phyloP scores from a whole-genome alignment of 257 asterid species.

The Leonotis leonurus region DNA sequence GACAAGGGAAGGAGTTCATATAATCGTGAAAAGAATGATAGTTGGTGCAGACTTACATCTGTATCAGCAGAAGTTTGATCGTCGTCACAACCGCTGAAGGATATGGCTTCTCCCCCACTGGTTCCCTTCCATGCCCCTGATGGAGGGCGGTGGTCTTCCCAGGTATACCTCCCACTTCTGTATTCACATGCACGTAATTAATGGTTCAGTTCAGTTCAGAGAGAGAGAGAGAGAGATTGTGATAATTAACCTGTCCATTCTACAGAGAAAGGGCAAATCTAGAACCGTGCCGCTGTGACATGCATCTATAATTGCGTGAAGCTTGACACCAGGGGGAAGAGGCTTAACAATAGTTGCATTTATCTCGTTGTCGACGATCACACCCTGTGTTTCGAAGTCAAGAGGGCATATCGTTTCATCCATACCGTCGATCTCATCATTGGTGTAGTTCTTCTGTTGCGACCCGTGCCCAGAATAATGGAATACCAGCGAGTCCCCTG shows the following conservation, averaged over 20 bases:
- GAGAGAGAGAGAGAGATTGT: background rate
- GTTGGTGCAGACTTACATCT: slow-evolving; percentile 29
- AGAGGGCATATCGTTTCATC: slow-evolving; percentile 92
- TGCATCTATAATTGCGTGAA: slow-evolving; percentile 88
- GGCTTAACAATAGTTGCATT: slow-evolving; percentile 75
- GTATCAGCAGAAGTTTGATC: slow-evolving; percentile 92
- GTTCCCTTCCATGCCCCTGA: slow-evolving; percentile 95
- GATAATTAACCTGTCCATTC: slow-evolving; percentile 78
- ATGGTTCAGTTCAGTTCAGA: background rate
- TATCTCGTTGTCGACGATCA: slow-evolving; percentile 79
- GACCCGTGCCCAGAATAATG: slow-evolving; percentile 94
- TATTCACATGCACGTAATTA: background rate
- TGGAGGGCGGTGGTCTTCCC: slow-evolving; percentile 98
- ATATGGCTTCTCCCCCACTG: slow-evolving; percentile 90
- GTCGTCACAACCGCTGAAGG: slow-evolving; percentile 95
- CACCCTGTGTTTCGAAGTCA: slow-evolving; percentile 69
- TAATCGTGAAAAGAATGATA: background rate
- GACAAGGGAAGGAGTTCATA: background rate
- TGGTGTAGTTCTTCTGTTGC: slow-evolving; percentile 71
- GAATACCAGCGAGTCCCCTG: slow-evolving; percentile 93
- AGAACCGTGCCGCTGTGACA: slow-evolving; percentile 94
- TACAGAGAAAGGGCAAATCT: slow-evolving; percentile 77
- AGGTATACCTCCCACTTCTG: slow-evolving; percentile 64
- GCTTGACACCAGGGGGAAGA: slow-evolving; percentile 81
- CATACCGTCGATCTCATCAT: slow-evolving; percentile 87